Base-by-base conservation (phyloP, 495 filamentous ascomycete genomes). In the Alectoria sarmentosa region DNA sequence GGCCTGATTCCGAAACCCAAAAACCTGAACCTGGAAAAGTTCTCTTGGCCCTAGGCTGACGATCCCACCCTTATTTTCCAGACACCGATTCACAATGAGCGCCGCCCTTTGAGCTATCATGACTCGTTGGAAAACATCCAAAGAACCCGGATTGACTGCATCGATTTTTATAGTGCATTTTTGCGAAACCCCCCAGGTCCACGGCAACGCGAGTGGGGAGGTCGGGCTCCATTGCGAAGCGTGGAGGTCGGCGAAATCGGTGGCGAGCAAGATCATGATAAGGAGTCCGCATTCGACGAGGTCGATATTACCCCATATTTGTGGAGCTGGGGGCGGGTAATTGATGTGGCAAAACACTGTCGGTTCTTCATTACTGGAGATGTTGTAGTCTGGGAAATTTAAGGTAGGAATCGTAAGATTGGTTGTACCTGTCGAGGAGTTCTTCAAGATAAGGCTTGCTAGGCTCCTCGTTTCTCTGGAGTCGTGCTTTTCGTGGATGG, bases 71-170 rank as follows among this genome's bases (percentile, higher is more conserved):
- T 10, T 21, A n/a, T 55, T 32, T 6, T 21, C 3, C 52, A 3
- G 2, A 55, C 52, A 55, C 30, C 14, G 28, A 8, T 8, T 21
- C 28, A 55, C 17, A 34, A 55, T 14, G 30, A 55, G 52, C 30
- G 52, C 52, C 52, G 17, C 52, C 17, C 52, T 34, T 55, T 55
- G 52, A 34, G 17, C 28, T 3, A 55, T 55, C 52, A 55, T 55
- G 3, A 34, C 52, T 32, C 6, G 52, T 34, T 34, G 28, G 15
- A 55, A 55, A 34, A 34, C 2, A 55, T 55, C 52, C 28, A 17
- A 21, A 55, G 52, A 55, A 17, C 30, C 1, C n/a, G 52, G 52
- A 55, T 4, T 34, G 52, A 21, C 6, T 2, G 52, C 52, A 21
- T 4, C 23, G 28, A 55, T 55, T 5, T 3, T 10, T 34, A 55